These are phyloP conservation scores for Metschnikowia rubicola DNA, from an alignment of 805 yeast species.

Conservation along the genomic window DNA sequence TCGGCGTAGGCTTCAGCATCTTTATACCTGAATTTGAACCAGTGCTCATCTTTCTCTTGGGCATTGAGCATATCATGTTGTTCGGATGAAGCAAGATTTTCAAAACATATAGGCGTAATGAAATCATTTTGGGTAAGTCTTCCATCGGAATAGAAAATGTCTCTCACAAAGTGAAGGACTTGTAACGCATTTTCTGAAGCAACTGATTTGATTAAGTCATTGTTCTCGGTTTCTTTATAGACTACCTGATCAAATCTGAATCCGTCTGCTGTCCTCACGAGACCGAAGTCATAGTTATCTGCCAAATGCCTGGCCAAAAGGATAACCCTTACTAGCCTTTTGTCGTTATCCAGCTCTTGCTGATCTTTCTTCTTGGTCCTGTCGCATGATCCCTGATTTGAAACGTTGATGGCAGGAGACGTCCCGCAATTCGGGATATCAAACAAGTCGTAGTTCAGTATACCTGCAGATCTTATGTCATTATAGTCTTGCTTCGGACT, in stretches of 20 bases:
- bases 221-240: constrained; percentile 24
- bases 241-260: constrained; percentile 40
- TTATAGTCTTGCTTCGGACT: constrained; percentile 50
- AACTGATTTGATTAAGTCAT: constrained; percentile 19
- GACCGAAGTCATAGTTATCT: constrained; percentile 51
- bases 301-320: constrained; percentile 51
- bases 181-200: constrained; percentile 19
- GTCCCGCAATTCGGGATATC: constrained; percentile 68
- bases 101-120: constrained; percentile 32
- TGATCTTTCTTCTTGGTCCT: constrained; percentile 19
- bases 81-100: constrained; percentile 24
- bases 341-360: constrained; percentile 44
- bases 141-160: constrained; percentile 38
- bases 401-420: constrained; percentile 26
- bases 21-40: constrained; percentile 19
- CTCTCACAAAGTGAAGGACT: constrained; percentile 27
- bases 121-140: constrained; percentile 41
- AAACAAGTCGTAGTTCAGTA: constrained; percentile 49
- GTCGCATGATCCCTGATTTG: constrained; percentile 26
- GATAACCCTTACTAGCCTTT: constrained; percentile 49
- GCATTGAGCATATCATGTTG: constrained; percentile 11
- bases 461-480: constrained; percentile 51
- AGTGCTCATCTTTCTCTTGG: constrained; percentile 25
- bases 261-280: constrained; percentile 43
- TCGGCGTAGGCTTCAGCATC: constrained; percentile 14